Conservation (phyloP, 2,329 filamentous ascomycete genomes). For the Rutstroemia sp. region DNA sequence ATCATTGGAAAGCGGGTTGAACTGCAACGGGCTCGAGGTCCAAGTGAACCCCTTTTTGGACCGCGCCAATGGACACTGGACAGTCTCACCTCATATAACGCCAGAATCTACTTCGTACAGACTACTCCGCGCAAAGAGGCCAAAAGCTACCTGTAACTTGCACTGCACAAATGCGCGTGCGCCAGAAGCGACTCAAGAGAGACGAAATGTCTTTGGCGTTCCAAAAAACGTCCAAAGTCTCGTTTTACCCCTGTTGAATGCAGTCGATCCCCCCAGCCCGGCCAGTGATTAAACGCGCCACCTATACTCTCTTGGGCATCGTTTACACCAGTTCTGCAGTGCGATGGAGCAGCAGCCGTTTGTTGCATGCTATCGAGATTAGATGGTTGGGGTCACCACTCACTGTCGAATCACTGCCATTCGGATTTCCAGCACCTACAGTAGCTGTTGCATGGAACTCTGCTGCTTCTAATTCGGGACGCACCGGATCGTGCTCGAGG, state of each 20-base stretch:
- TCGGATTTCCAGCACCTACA: conserved; percentile 1
- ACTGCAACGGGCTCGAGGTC: neutral
- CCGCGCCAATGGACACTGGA: neutral
- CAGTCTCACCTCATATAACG: no score
- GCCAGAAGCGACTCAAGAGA: neutral
- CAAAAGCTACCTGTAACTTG: neutral
- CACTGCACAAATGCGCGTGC: neutral
- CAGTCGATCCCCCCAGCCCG: neutral
- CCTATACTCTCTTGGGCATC: neutral
- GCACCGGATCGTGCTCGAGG: neutral
- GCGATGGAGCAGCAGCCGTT: neutral
- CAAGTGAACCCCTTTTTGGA: neutral
- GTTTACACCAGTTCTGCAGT: conserved; percentile 1
- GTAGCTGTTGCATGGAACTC: neutral
- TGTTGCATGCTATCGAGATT: neutral
- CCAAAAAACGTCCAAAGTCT: neutral
- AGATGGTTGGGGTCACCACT: neutral
- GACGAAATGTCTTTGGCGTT: neutral
- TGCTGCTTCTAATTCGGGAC: conserved; percentile 7
- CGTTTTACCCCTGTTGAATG: conserved; percentile 4
- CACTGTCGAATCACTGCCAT: neutral
- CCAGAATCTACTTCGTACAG: no score
- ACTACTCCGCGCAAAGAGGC: no score
- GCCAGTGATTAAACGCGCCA: conserved; percentile 6
- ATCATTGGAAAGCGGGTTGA: neutral